Evolutionary conservation across 164 flowering plant genomes (phyloP).

Genomic region (Aristolochia contorta): DNA sequence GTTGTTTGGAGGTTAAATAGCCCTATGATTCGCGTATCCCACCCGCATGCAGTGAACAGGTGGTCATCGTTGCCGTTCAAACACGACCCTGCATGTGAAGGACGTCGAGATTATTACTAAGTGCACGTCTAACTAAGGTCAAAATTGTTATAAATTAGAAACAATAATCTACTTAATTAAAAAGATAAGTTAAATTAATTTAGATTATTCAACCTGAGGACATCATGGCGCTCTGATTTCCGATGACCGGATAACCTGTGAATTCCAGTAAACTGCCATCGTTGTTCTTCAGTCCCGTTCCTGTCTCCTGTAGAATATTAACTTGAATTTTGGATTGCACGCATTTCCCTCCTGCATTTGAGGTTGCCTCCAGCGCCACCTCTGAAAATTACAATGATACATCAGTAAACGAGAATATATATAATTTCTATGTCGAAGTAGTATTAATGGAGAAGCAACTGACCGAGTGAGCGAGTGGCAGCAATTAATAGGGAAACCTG

Average conservation of each 20-base stretch:
- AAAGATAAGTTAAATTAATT: neutral
- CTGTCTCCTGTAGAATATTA: neutral
- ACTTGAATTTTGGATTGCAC: slow-evolving; percentile 6
- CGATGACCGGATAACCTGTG: slow-evolving; percentile 7
- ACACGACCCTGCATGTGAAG: slow-evolving; percentile 4
- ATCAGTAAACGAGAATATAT: neutral
- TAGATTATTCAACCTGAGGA: neutral
- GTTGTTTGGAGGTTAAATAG: slow-evolving; percentile 7
- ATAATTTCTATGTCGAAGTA: too few relatives aligned
- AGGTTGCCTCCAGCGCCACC: slow-evolving; percentile 2
- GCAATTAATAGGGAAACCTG: slow-evolving; percentile 1
- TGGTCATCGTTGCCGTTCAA: slow-evolving; percentile 1
- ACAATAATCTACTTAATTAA: too few relatives aligned
- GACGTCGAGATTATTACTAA: too few relatives aligned
- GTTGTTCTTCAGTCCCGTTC: slow-evolving; percentile 5
- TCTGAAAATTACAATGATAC: neutral
- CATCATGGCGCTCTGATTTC: slow-evolving; percentile 2
- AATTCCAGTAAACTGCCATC: slow-evolving; percentile 2
- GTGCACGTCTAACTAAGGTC: too few relatives aligned
- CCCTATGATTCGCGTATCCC: slow-evolving; percentile 8
- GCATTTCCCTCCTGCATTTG: slow-evolving; percentile 2
- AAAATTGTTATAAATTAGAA: too few relatives aligned
- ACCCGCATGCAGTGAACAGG: slow-evolving; percentile 4
- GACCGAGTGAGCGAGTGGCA: slow-evolving; percentile 1
- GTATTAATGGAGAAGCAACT: neutral